Evolutionary conservation across 1,284 basidiomycete species (phyloP).

Genomic region (Marasmius oreades): DNA sequence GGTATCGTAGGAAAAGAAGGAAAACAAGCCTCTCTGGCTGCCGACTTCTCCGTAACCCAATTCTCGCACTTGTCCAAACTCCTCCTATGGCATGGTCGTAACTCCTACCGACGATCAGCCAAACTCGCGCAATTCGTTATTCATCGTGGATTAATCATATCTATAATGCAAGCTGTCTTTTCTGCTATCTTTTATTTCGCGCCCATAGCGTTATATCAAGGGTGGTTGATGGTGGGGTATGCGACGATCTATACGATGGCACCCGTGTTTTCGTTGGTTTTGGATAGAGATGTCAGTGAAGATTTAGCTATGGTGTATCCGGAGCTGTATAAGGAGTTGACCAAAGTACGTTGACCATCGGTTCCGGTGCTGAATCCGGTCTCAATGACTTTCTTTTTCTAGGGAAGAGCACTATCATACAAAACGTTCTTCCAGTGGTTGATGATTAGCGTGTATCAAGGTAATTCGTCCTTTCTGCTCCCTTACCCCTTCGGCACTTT

Average conservation of each 20-base stretch:
- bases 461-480: slow-evolving; percentile 35
- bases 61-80: slow-evolving; percentile 95
- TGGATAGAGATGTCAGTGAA: slow-evolving; percentile 95
- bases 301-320: slow-evolving; percentile 95
- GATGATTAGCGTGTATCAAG: slow-evolving; percentile 98
- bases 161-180: slow-evolving; percentile 96
- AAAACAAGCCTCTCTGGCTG: slow-evolving; percentile 95
- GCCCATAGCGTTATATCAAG: slow-evolving; percentile 96
- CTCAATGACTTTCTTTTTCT: slow-evolving; percentile 11
- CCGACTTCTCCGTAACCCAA: slow-evolving; percentile 96
- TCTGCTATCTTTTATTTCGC: slow-evolving; percentile 99
- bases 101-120: slow-evolving; percentile 96
- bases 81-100: slow-evolving; percentile 95
- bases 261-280: slow-evolving; percentile 94
- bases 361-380: background rate
- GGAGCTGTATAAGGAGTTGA: slow-evolving; percentile 96
- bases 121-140: slow-evolving; percentile 99
- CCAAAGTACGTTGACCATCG: slow-evolving; percentile 72
- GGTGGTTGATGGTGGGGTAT: slow-evolving; percentile 98
- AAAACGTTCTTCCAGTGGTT: slow-evolving; percentile 99
- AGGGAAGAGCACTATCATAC: slow-evolving; percentile 91
- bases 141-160: slow-evolving; percentile 96
- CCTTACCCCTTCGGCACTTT: background rate
- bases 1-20: slow-evolving; percentile 99
- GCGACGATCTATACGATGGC: slow-evolving; percentile 99